Percentiles rank a stretch among this genome's conserved stretches.
phyloP scores from a whole-genome alignment of 2,329 filamentous ascomycete species.

The Xylaria hypoxylon region DNA sequence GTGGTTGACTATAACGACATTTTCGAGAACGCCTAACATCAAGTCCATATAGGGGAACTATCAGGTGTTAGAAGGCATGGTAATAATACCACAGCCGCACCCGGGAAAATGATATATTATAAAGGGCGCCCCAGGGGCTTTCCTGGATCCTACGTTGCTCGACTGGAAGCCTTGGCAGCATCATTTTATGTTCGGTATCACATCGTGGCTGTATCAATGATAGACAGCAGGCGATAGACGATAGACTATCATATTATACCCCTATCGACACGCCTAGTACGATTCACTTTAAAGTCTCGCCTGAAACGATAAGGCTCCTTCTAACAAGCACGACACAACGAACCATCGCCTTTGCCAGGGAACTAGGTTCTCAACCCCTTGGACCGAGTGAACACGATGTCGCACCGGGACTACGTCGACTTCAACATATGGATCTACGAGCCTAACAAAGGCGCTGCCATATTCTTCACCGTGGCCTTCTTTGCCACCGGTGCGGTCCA shows the following conservation, averaged over 20 bases:
- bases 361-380: not conserved
- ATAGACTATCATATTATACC: not conserved
- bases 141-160: not conserved
- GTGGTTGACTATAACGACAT: conserved; percentile 3
- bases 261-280: not conserved
- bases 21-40: conserved; percentile 26
- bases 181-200: not conserved
- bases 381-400: conserved; percentile 41
- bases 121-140: conserved; percentile 12
- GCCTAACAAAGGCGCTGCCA: conserved; percentile 60
- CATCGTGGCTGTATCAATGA: not conserved
- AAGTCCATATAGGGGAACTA: conserved; percentile 10
- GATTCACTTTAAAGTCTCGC: not conserved
- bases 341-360: not conserved
- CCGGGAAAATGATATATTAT: conserved; percentile 11
- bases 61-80: not conserved
- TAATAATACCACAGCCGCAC: not conserved
- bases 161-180: not conserved
- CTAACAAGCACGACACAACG: not conserved
- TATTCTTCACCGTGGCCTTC: conserved; percentile 61
- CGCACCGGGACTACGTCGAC: conserved; percentile 53
- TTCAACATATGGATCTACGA: conserved; percentile 61
- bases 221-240: not conserved
- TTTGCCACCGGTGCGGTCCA: conserved; percentile 54
- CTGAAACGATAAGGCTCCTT: not conserved